These are phyloP conservation scores for Saturnispora kantuleensis DNA, from an alignment of 805 yeast genomes.

Conservation along the genomic window DNA sequence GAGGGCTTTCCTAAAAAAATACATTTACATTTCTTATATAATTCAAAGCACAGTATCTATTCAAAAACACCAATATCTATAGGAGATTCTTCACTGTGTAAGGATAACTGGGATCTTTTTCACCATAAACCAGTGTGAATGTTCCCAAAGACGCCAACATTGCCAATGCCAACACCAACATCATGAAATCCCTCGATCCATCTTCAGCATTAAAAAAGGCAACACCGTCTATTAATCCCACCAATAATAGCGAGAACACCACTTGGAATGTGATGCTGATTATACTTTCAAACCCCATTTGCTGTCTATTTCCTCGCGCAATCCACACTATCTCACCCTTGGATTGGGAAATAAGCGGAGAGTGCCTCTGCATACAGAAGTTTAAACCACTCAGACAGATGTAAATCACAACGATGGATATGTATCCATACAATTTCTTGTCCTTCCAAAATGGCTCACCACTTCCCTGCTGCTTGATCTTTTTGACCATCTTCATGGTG, in stretches of 20 bases:
- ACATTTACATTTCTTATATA: not conserved
- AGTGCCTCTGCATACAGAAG: conserved; percentile 48
- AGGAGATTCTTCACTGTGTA: conserved; percentile 19
- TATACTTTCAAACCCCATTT: conserved; percentile 60
- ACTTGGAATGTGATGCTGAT: conserved; percentile 43
- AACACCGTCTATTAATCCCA: conserved; percentile 28
- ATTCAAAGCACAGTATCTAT: not conserved
- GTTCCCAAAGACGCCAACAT: conserved; percentile 10
- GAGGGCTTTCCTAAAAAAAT: not conserved
- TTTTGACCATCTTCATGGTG: conserved; percentile 6
- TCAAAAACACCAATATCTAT: not conserved
- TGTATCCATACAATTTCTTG: conserved; percentile 12
- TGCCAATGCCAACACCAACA: not conserved
- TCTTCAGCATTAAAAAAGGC: not conserved
- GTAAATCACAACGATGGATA: conserved; percentile 32
- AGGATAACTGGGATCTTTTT: conserved; percentile 43
- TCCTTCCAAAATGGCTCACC: conserved; percentile 7
- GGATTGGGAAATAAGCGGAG: conserved; percentile 51
- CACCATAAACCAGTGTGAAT: conserved; percentile 29
- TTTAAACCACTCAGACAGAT: conserved; percentile 52
- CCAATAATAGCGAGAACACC: conserved; percentile 32
- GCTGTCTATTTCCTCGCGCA: conserved; percentile 58
- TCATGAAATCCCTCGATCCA: not conserved
- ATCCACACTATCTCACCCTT: conserved; percentile 37
- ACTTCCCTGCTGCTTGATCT: not conserved